phyloP scores from a whole-genome alignment of 2,329 filamentous ascomycete genomes.

The Westerdykella aurantiaca region DNA sequence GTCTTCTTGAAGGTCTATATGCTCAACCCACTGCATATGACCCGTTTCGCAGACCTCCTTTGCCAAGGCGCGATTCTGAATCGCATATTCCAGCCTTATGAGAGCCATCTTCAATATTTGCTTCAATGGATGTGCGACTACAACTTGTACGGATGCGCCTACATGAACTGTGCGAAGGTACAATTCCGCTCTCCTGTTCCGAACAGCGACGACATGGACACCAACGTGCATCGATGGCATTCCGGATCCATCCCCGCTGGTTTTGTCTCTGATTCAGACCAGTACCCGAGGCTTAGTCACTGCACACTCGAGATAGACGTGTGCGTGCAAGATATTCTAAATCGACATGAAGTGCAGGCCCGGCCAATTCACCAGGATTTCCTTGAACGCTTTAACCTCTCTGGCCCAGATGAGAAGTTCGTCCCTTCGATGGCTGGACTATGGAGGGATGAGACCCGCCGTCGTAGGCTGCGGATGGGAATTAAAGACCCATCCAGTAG shows the following conservation, averaged over 20 bases:
- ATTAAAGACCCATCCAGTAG: slow-evolving; percentile 59
- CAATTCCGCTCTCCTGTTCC: slow-evolving; percentile 74
- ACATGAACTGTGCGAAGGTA: slow-evolving; percentile 66
- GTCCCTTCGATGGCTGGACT: slow-evolving; percentile 91
- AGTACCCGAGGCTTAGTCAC: slow-evolving; percentile 73
- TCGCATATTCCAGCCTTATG: slow-evolving; percentile 79
- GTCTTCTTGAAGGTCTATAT: slow-evolving; percentile 94
- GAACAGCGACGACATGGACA: slow-evolving; percentile 56
- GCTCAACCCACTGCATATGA: slow-evolving; percentile 80
- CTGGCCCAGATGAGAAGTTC: slow-evolving; percentile 66
- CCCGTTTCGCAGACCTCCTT: slow-evolving; percentile 78
- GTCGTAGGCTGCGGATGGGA: slow-evolving; percentile 67
- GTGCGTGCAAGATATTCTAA: slow-evolving; percentile 80
- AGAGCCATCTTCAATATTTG: slow-evolving; percentile 87
- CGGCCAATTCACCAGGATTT: slow-evolving; percentile 86
- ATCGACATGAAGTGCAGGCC: slow-evolving; percentile 67
- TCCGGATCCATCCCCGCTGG: slow-evolving; percentile 60
- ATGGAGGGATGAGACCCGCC: slow-evolving; percentile 83
- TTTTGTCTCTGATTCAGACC: slow-evolving; percentile 56
- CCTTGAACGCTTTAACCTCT: slow-evolving; percentile 61
- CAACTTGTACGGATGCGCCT: slow-evolving; percentile 90
- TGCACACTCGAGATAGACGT: slow-evolving; percentile 88
- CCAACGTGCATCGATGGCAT: slow-evolving; percentile 69
- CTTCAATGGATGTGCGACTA: slow-evolving; percentile 98
- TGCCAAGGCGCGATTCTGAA: slow-evolving; percentile 85